phyloP scores from a whole-genome alignment of 495 filamentous ascomycete genomes.

The Aspergillus steynii region DNA sequence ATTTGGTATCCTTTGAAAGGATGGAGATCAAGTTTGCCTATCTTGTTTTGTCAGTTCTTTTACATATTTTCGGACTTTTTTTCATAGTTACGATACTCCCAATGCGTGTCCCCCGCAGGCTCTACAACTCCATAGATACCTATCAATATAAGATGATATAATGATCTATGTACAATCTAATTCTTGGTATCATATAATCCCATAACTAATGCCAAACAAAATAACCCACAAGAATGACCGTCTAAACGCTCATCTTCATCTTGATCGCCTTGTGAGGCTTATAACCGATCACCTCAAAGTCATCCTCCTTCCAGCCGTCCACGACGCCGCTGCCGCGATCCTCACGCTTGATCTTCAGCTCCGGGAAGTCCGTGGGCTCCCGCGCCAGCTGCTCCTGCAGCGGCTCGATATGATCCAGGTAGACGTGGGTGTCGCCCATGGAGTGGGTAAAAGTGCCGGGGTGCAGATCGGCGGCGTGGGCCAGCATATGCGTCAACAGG shows the following conservation, averaged over 20 bases:
- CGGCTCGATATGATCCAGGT: slow-evolving; percentile 89
- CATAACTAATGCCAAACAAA: slow-evolving; percentile 6
- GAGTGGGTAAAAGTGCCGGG: slow-evolving; percentile 85
- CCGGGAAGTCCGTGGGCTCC: slow-evolving; percentile 80
- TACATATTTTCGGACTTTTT: not conserved
- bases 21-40: too few relatives aligned
- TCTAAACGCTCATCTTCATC: slow-evolving; percentile 96
- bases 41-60: not conserved
- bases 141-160: not conserved
- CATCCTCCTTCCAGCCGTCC: slow-evolving; percentile 85
- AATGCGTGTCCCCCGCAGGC: not conserved
- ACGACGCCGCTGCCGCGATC: slow-evolving; percentile 57
- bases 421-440: slow-evolving; percentile 97
- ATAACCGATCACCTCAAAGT: slow-evolving; percentile 87
- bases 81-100: slow-evolving; percentile 5
- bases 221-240: slow-evolving; percentile 18
- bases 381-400: slow-evolving; percentile 75
- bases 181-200: not conserved
- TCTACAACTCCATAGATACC: not conserved
- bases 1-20: too few relatives aligned
- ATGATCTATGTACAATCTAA: not conserved
- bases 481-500: slow-evolving; percentile 89
- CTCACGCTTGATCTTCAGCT: slow-evolving; percentile 65
- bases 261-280: slow-evolving; percentile 84
- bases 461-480: slow-evolving; percentile 77